Conservation (phyloP, 2,329 filamentous ascomycete genomes). For the Ophiostoma angusticollis region DNA sequence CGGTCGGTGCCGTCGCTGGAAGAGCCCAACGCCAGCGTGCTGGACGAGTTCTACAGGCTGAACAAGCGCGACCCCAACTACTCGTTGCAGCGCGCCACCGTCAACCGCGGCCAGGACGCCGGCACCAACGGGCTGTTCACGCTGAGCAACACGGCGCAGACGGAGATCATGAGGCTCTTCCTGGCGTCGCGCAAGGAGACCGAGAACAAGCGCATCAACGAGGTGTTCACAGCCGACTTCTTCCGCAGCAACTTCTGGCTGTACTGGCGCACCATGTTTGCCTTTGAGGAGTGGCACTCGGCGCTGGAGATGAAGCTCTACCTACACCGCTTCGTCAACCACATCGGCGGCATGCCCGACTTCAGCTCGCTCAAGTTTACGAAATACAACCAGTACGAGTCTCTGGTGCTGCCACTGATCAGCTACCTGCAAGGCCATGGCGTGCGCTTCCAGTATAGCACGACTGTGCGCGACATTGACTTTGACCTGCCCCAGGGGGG, state of each 20-base stretch:
- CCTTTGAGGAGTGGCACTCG: constrained; percentile 25
- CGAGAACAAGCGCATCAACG: constrained; percentile 20
- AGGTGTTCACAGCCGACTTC: constrained; percentile 19
- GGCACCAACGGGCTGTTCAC: constrained; percentile 17
- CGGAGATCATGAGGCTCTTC: constrained; percentile 22
- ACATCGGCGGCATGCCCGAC: constrained; percentile 19
- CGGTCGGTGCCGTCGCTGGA: constrained; percentile 20
- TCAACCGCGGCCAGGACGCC: constrained; percentile 18
- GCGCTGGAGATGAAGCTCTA: constrained; percentile 25
- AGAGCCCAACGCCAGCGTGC: constrained; percentile 17
- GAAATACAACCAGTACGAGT: constrained; percentile 24
- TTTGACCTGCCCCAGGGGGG: too few relatives aligned
- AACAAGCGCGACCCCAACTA: constrained; percentile 18
- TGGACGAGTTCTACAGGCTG: constrained; percentile 22
- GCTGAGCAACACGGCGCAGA: constrained; percentile 18
- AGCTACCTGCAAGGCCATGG: constrained; percentile 20
- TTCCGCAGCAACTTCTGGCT: constrained; percentile 26
- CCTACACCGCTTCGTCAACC: constrained; percentile 21
- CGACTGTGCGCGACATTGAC: constrained; percentile 15
- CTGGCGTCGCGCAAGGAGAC: constrained; percentile 18
- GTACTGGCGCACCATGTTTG: constrained; percentile 24
- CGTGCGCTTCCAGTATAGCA: constrained; percentile 20
- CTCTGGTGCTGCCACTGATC: constrained; percentile 21
- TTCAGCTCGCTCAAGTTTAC: constrained; percentile 21
- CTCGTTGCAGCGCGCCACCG: constrained; percentile 20